Evolutionary conservation across 192 early-diverging fungal genomes (phyloP).

Genomic region (Backusella circina): DNA sequence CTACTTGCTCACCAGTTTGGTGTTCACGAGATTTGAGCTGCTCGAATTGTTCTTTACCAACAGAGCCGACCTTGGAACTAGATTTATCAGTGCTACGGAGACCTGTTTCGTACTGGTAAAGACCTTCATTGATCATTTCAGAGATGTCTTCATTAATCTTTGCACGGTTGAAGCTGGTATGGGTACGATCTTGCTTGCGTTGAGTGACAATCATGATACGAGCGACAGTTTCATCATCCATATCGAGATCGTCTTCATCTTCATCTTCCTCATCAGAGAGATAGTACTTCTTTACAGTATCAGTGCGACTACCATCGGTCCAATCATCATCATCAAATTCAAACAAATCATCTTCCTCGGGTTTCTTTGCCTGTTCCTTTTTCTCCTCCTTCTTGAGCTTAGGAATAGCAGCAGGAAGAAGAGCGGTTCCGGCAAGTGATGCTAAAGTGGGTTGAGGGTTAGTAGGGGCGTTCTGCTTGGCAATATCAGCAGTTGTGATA

Average conservation of each 20-base stretch:
- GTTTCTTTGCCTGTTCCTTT: not conserved
- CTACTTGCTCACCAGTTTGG: slow-evolving; percentile 15
- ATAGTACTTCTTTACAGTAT: slow-evolving; percentile 51
- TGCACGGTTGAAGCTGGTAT: slow-evolving; percentile 76
- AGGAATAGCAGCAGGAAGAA: not conserved
- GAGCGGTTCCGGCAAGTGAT: slow-evolving; percentile 17
- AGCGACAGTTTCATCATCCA: slow-evolving; percentile 88
- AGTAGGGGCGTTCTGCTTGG: slow-evolving; percentile 10
- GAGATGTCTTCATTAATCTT: slow-evolving; percentile 77
- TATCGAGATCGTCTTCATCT: slow-evolving; percentile 76
- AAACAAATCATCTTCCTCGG: slow-evolving; percentile 72
- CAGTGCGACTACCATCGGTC: slow-evolving; percentile 45
- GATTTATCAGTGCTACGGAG: slow-evolving; percentile 31
- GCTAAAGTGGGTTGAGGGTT: slow-evolving; percentile 19
- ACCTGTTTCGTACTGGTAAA: slow-evolving; percentile 87
- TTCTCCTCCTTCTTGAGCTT: not conserved
- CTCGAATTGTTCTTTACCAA: slow-evolving; percentile 56
- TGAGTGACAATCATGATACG: slow-evolving; percentile 92
- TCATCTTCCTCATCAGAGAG: slow-evolving; percentile 45
- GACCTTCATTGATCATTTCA: slow-evolving; percentile 94
- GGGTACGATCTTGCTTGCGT: slow-evolving; percentile 62
- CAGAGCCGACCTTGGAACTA: slow-evolving; percentile 58
- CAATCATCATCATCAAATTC: slow-evolving; percentile 82
- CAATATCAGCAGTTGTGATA: slow-evolving; percentile 12
- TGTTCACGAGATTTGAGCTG: slow-evolving; percentile 40